Percentiles rank a stretch among this genome's conserved stretches.
These are phyloP conservation scores for Phoma sp. DNA, from an alignment of 2,329 filamentous ascomycete species.

Conservation along the genomic window DNA sequence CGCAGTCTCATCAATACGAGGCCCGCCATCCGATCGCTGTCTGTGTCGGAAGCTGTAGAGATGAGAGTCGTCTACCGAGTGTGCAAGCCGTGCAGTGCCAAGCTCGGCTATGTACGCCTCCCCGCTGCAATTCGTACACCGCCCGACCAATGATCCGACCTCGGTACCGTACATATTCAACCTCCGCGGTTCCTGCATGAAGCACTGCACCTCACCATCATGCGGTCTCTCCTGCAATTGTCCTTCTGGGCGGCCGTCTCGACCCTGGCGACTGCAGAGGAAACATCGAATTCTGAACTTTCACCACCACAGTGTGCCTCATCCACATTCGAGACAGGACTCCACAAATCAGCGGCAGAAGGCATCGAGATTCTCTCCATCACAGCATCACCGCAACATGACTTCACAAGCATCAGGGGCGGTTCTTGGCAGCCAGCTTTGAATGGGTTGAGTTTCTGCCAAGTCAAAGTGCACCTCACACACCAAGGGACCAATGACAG, in stretches of 20 bases:
- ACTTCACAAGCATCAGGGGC: slow-evolving; percentile 22
- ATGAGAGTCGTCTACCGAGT: no score
- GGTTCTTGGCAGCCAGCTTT: slow-evolving; percentile 14
- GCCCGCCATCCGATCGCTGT: no score
- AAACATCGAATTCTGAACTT: not conserved
- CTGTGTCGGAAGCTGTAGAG: no score
- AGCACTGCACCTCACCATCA: not conserved
- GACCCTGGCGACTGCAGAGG: not conserved
- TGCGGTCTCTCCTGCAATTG: not conserved
- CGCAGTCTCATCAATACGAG: no score
- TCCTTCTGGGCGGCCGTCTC: not conserved
- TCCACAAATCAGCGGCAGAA: not conserved
- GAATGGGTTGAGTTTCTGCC: slow-evolving; percentile 29
- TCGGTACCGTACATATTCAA: not conserved
- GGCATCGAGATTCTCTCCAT: slow-evolving; percentile 23
- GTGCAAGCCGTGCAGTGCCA: not conserved
- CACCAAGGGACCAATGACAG: slow-evolving; percentile 32
- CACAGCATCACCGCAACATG: slow-evolving; percentile 14
- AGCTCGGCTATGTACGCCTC: slow-evolving; percentile 8
- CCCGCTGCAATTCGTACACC: not conserved
- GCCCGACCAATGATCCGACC: not conserved
- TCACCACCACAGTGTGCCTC: slow-evolving; percentile 10
- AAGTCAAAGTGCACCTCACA: slow-evolving; percentile 29
- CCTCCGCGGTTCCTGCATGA: not conserved
- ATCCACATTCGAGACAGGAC: slow-evolving; percentile 11